Evolutionary conservation across 2,329 filamentous ascomycete species (phyloP).

Genomic region (Polytolypa hystricis): DNA sequence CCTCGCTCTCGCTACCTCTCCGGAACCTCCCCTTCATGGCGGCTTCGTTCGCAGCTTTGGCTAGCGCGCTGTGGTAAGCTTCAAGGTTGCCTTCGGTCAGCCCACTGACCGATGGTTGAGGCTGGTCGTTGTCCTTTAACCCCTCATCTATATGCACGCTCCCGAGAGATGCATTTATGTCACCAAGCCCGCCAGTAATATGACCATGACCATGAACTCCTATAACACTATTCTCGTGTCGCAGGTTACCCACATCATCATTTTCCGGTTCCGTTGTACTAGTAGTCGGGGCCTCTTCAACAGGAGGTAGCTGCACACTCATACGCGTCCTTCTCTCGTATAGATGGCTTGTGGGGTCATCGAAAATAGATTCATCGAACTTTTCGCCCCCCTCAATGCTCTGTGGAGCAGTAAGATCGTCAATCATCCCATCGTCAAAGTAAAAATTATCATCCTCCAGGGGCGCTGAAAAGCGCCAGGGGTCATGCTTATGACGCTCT

Average conservation of each 20-base stretch:
- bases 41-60: slow-evolving; percentile 67
- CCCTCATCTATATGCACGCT: not conserved
- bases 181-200: not conserved
- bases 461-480: not conserved
- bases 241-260: not conserved
- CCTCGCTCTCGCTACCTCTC: slow-evolving; percentile 43
- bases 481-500: not conserved
- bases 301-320: slow-evolving; percentile 1
- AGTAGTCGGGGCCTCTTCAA: slow-evolving; percentile 2
- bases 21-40: slow-evolving; percentile 65
- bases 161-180: not conserved
- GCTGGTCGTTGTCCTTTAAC: not conserved
- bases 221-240: not conserved
- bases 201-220: not conserved
- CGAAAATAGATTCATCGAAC: slow-evolving; percentile 40
- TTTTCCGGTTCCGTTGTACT: not conserved
- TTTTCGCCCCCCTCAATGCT: slow-evolving; percentile 20
- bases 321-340: slow-evolving; percentile 27
- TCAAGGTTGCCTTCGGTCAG: slow-evolving; percentile 39
- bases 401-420: slow-evolving; percentile 25
- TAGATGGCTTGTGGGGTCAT: slow-evolving; percentile 35
- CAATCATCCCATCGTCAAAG: slow-evolving; percentile 36
- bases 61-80: slow-evolving; percentile 74
- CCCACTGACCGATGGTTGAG: slow-evolving; percentile 10
- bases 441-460: slow-evolving; percentile 33